phyloP scores from a whole-genome alignment of 1,139 yeast genomes.

The Tardiomyces depauwii region DNA sequence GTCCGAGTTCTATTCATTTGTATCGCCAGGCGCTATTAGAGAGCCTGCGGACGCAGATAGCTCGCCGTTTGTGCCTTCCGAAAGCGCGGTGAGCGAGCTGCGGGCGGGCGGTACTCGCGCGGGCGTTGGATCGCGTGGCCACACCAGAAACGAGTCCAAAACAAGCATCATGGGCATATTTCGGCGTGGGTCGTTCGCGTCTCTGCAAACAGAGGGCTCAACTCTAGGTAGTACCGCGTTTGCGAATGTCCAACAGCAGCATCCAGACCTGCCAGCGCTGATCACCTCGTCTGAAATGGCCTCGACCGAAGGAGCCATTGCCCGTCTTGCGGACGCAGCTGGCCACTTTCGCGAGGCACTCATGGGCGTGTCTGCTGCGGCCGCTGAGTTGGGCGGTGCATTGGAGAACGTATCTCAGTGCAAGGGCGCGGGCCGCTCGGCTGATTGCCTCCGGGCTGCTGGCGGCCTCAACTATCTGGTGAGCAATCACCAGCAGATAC shows the following conservation, averaged over 20 bases:
- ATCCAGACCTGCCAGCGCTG: constrained; percentile 45
- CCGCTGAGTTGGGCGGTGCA: constrained; percentile 64
- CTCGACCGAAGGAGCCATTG: constrained; percentile 36
- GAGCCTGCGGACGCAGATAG: background rate
- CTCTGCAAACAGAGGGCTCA: background rate
- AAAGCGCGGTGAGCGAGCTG: background rate
- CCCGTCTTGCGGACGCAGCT: constrained; percentile 41
- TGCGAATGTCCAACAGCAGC: constrained; percentile 3
- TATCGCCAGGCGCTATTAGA: background rate
- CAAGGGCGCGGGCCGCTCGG: constrained; percentile 51
- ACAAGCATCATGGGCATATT: background rate
- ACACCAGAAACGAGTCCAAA: background rate
- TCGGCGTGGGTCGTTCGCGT: background rate
- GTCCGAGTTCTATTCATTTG: background rate
- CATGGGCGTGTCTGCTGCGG: constrained; percentile 42
- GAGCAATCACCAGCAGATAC: constrained; percentile 66
- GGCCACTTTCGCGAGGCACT: constrained; percentile 41
- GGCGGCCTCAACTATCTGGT: constrained; percentile 71
- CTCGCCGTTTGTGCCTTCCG: background rate
- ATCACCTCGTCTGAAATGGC: constrained; percentile 49
- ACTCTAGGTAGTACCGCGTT: background rate
- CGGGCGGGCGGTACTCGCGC: background rate
- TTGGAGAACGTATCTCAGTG: constrained; percentile 60
- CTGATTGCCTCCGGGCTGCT: constrained; percentile 59
- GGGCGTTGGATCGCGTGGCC: background rate